Evolutionary conservation across 257 asterid species (phyloP), one percentile per base, ranked within the genome.

Genomic region (Petunia axillaris): DNA sequence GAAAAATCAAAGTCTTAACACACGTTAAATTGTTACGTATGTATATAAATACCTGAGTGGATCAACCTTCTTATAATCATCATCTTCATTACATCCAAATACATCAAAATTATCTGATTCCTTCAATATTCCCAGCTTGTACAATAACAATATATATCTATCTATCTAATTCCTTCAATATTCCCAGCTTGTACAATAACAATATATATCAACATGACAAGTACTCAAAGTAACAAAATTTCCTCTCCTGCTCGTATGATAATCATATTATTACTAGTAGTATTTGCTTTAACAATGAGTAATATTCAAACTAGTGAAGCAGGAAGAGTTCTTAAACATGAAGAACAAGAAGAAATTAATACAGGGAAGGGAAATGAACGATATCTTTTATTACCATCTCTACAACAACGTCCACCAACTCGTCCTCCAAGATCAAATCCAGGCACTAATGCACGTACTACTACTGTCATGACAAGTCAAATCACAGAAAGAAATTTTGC

Each of bases 281-380:
- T 70, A 44, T 4, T 70, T 25, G 25, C 25, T 70, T 25, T 10
- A 10, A 25, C 77, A 35, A 70, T 70, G 46, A 44, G 25, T 1
- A 10, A 36, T 7, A 25, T n/a, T 53, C 58, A 70, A 46, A 70
- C 76, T 44, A 46, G 76, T 70, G 59, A 70, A 44, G 76, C 76
- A 16, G 57, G 40, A 2, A 68, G 76, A 44, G 4, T 68, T 8
- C 4, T 68, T n/a, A 8, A 46, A 44, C 16, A 68, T 1, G 8
- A 67, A 0, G 55, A 68, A 16, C 25, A 25, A 25, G 25, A 25
- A 25, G 25, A 25, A 25, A 25, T 25, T 25, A 25, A 0, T 25
- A 25, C 0, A 0, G 25, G 25, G 25, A 25, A 25, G 25, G 25
- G 25, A 25, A 25, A 25, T 25, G 25, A 25, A 25, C 25, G 0